Evolutionary conservation across 352 stramenopile genomes (phyloP).

Genomic region (Hyaloperonospora brassicae): DNA sequence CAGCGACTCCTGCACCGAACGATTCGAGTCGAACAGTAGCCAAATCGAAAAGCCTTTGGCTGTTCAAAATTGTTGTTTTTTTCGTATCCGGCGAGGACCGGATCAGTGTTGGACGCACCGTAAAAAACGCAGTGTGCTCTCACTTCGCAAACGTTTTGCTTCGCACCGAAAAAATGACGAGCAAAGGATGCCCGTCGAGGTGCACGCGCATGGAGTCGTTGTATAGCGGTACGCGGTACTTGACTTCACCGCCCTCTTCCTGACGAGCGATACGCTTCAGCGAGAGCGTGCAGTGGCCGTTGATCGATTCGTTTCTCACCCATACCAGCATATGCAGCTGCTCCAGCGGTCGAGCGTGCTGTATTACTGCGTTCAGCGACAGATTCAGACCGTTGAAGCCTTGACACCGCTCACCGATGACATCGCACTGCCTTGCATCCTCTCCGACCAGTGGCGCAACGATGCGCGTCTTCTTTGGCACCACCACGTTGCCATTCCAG

Average conservation of each 20-base stretch:
- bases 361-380: constrained; percentile 66
- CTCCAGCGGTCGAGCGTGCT: constrained; percentile 59
- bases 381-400: constrained; percentile 46
- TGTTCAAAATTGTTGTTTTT: too few species aligned
- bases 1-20: too few species aligned
- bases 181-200: constrained; percentile 56
- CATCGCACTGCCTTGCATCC: constrained; percentile 66
- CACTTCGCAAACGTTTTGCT: constrained; percentile 81
- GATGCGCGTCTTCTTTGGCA: constrained; percentile 70
- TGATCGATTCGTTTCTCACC: constrained; percentile 74
- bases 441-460: constrained; percentile 71
- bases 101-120: constrained; percentile 16
- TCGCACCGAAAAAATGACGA: constrained; percentile 71
- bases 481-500: constrained; percentile 62
- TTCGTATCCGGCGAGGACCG: not conserved
- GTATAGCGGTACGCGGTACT: constrained; percentile 70
- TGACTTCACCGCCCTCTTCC: constrained; percentile 57
- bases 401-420: constrained; percentile 60
- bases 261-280: constrained; percentile 69
- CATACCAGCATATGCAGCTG: constrained; percentile 82
- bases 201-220: constrained; percentile 75
- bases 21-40: too few species aligned
- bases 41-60: too few species aligned
- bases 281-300: constrained; percentile 72
- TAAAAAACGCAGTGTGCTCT: constrained; percentile 19